A percentile compares a stretch with the other conserved stretches of the same genome.
These are phyloP conservation scores for Claviceps maximensis DNA, from an alignment of 2,329 filamentous ascomycete genomes.

Conservation along the genomic window DNA sequence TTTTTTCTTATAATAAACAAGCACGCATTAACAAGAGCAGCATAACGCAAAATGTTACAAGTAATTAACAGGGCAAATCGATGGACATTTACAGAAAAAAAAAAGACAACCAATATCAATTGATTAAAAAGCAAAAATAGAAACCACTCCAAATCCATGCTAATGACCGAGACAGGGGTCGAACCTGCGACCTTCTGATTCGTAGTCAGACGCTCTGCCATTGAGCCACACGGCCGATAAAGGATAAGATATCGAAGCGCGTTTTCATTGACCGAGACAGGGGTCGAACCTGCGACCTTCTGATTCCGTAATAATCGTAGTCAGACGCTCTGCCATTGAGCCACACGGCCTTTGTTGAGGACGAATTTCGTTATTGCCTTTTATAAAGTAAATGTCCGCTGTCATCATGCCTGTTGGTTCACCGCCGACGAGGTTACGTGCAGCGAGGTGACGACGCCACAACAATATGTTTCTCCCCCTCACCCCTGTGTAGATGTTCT, in stretches of 20 bases:
- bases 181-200: conserved; percentile 15
- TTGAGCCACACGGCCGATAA: conserved; percentile 21
- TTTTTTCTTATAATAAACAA: too few species aligned
- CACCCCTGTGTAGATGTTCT: too few species aligned
- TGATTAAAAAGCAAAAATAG: not conserved
- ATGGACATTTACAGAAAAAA: not conserved
- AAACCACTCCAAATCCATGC: too few species aligned
- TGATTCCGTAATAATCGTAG: not conserved
- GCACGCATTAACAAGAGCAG: too few species aligned
- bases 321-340: conserved; percentile 30
- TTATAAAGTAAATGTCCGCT: too few species aligned
- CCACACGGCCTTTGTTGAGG: conserved; percentile 17
- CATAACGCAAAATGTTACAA: too few species aligned
- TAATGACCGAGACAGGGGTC: conserved; percentile 14
- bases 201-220: conserved; percentile 32
- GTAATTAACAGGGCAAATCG: too few species aligned
- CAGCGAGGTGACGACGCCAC: too few species aligned
- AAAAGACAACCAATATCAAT: not conserved
- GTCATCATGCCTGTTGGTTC: too few species aligned
- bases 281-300: conserved; percentile 15
- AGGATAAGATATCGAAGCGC: not conserved
- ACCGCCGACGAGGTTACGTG: too few species aligned
- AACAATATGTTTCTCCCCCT: too few species aligned
- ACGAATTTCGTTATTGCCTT: too few species aligned
- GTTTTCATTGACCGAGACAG: conserved; percentile 10